These are phyloP conservation scores for Trichoderma simmonsii DNA, from an alignment of 2,329 filamentous ascomycete species.

Conservation along the genomic window DNA sequence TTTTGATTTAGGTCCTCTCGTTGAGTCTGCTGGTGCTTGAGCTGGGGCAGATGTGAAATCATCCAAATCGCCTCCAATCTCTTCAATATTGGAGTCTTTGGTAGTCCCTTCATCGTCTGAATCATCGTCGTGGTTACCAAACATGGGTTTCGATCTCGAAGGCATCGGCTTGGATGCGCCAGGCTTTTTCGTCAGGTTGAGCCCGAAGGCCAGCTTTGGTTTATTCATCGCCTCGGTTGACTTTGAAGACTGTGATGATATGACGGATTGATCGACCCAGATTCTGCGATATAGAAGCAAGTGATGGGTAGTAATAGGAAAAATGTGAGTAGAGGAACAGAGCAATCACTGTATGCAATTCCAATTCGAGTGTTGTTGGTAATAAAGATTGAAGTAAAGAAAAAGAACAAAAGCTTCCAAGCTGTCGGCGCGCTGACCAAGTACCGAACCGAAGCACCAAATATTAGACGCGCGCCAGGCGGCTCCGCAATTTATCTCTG, in stretches of 20 bases:
- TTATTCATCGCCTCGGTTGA: slow-evolving; percentile 41
- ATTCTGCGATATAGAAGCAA: neutral
- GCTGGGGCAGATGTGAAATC: slow-evolving; percentile 35
- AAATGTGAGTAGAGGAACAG: neutral
- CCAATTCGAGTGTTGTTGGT: neutral
- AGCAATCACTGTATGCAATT: neutral
- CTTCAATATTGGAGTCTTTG: slow-evolving; percentile 44
- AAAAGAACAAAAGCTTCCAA: neutral
- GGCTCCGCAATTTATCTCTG: slow-evolving; percentile 10
- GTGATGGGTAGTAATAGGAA: neutral
- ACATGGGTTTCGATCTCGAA: slow-evolving; percentile 48
- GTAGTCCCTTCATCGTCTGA: slow-evolving; percentile 49
- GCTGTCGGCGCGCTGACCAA: slow-evolving; percentile 11
- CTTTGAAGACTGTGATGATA: neutral
- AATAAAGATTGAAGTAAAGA: neutral
- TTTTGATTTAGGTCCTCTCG: slow-evolving; percentile 36
- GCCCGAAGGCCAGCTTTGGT: slow-evolving; percentile 50
- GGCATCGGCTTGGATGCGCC: slow-evolving; percentile 47
- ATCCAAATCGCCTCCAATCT: slow-evolving; percentile 63
- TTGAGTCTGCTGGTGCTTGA: slow-evolving; percentile 26
- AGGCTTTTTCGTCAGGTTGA: slow-evolving; percentile 60
- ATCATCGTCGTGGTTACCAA: slow-evolving; percentile 55
- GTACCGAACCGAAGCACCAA: slow-evolving; percentile 5
- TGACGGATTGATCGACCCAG: neutral
- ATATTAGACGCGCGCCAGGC: slow-evolving; percentile 10